Evolutionary conservation across 225 moss, liverwort and hornwort species (phyloP).

Genomic region (Bryum argenteum): DNA sequence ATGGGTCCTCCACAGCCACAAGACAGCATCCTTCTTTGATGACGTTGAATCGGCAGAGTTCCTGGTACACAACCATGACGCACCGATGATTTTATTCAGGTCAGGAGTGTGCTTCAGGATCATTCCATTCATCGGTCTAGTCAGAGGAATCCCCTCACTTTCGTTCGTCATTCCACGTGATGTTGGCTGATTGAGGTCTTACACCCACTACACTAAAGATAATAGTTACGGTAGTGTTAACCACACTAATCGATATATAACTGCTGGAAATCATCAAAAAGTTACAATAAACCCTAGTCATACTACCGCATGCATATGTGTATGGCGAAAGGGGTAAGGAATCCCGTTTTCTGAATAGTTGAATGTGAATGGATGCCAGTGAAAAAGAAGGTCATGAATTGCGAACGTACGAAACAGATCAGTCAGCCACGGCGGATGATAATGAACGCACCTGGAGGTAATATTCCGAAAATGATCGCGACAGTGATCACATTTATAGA

Average conservation of each 20-base stretch:
- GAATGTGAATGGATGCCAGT: not conserved
- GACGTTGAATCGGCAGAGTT: conserved; percentile 51
- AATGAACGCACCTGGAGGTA: conserved; percentile 55
- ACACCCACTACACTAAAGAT: not conserved
- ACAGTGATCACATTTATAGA: conserved; percentile 80
- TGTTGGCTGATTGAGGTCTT: not conserved
- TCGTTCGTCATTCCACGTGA: not conserved
- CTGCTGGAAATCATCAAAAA: too few species aligned
- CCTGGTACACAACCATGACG: conserved; percentile 31
- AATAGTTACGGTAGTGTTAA: too few species aligned
- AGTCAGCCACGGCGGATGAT: not conserved
- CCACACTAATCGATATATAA: too few species aligned
- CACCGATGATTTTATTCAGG: not conserved
- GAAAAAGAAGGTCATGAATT: not conserved
- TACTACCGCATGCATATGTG: too few species aligned
- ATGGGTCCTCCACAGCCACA: conserved; percentile 96
- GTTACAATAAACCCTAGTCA: too few species aligned
- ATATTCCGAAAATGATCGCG: conserved; percentile 69
- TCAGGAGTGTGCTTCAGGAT: not conserved
- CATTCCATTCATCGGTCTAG: not conserved
- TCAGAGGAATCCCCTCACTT: not conserved
- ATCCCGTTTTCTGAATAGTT: too few species aligned
- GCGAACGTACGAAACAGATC: conserved; percentile 3
- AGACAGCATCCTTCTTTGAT: conserved; percentile 60
- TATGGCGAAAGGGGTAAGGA: too few species aligned